Conservation (phyloP, 108 stramenopile genomes). For the Cyclotella choctawhatcheeana region DNA sequence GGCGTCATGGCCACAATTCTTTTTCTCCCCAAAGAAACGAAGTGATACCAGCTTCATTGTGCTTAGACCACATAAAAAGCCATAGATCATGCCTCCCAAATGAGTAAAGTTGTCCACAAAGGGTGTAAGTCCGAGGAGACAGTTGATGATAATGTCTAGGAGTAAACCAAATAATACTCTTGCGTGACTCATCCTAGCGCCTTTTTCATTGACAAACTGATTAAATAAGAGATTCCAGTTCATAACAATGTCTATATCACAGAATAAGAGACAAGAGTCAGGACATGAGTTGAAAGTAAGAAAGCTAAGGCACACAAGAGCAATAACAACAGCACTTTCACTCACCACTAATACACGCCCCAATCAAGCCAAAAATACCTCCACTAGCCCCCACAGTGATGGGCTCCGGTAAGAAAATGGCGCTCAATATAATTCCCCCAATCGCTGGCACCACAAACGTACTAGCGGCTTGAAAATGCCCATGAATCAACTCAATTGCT, state of each 20-base stretch:
- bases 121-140: conserved; percentile 83
- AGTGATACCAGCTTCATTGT: conserved; percentile 79
- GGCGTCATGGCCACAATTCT: conserved; percentile 54
- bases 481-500: conserved; percentile 91
- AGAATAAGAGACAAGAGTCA: background rate
- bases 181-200: conserved; percentile 68
- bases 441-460: conserved; percentile 79
- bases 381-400: conserved; percentile 93
- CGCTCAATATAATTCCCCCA: conserved; percentile 87
- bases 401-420: conserved; percentile 89
- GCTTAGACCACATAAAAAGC: conserved; percentile 77
- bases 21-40: conserved; percentile 80
- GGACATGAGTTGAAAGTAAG: background rate
- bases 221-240: conserved; percentile 92
- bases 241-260: conserved; percentile 87
- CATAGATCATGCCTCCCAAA: conserved; percentile 69
- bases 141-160: conserved; percentile 85
- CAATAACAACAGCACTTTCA: background rate
- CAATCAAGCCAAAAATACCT: conserved; percentile 94
- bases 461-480: conserved; percentile 68
- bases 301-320: background rate
- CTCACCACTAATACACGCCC: conserved; percentile 75
- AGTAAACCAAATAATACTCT: conserved; percentile 73
- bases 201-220: conserved; percentile 74
- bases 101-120: conserved; percentile 93